These are phyloP conservation scores for Malus orientalis DNA, from an alignment of 306 rosid species.

Conservation along the genomic window DNA sequence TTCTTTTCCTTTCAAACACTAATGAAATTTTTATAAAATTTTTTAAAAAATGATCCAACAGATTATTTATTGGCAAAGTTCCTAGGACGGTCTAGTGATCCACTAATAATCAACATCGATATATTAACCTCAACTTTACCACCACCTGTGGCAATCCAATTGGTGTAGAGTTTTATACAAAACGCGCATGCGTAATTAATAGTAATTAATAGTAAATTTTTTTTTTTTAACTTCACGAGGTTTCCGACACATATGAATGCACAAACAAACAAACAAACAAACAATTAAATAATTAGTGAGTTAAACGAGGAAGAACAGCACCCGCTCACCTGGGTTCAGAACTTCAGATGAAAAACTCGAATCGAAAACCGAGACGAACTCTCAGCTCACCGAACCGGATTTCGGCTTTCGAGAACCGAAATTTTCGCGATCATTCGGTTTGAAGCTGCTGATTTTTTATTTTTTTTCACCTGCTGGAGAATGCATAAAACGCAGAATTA, in stretches of 20 bases:
- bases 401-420: too few relatives aligned
- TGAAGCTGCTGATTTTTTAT: not conserved
- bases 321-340: conserved; percentile 26
- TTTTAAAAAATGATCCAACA: too few relatives aligned
- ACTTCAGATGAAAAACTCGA: not conserved
- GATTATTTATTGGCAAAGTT: too few relatives aligned
- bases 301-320: not conserved
- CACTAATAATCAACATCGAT: too few relatives aligned
- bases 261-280: too few relatives aligned
- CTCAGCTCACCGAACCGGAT: too few relatives aligned
- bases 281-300: not conserved
- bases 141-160: not conserved
- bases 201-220: too few relatives aligned
- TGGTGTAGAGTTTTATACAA: not conserved
- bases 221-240: not conserved
- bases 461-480: not conserved
- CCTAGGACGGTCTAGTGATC: too few relatives aligned
- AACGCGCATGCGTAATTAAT: not conserved
- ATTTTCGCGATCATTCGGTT: not conserved
- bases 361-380: not conserved
- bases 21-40: too few relatives aligned
- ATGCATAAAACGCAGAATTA: not conserved
- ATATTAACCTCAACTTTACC: too few relatives aligned
- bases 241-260: not conserved
- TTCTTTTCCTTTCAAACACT: not conserved